Evolutionary conservation across 2,329 filamentous ascomycete genomes (phyloP).

Genomic region (Fusarium pseudonygamai): DNA sequence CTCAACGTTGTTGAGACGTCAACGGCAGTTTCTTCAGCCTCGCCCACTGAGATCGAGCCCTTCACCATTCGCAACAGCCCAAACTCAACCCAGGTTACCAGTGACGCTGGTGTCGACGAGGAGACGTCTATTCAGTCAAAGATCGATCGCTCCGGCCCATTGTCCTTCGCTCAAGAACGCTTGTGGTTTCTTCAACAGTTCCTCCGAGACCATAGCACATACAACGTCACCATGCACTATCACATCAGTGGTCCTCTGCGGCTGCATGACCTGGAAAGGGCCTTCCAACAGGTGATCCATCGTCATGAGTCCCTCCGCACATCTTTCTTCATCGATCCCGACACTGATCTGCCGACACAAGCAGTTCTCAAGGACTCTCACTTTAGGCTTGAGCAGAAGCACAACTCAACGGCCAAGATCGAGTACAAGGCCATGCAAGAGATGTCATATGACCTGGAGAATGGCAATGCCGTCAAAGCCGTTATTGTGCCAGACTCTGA

Average conservation of each 20-base stretch:
- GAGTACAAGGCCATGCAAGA: not conserved
- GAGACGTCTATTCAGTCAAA: not conserved
- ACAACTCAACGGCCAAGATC: not conserved
- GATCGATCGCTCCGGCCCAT: not conserved
- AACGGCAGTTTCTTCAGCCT: not conserved
- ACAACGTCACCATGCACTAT: conserved; percentile 1
- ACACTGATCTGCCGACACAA: not conserved
- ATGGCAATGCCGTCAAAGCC: not conserved
- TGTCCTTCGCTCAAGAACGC: conserved; percentile 1
- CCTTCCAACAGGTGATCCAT: not conserved
- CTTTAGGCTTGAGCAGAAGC: not conserved
- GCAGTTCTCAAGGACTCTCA: not conserved
- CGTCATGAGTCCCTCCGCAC: conserved; percentile 16
- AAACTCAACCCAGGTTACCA: not conserved
- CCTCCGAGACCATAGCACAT: not conserved
- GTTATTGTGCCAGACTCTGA: not conserved
- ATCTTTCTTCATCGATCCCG: not conserved
- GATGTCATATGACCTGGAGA: not conserved
- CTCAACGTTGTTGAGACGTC: not conserved
- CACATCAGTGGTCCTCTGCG: not conserved
- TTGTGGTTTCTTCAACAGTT: conserved; percentile 18
- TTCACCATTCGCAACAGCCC: not conserved
- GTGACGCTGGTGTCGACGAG: not conserved
- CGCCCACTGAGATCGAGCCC: not conserved
- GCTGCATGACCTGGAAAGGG: not conserved